Conservation (phyloP, 2,329 filamentous ascomycete genomes). For the Paecilomyces sp. region DNA sequence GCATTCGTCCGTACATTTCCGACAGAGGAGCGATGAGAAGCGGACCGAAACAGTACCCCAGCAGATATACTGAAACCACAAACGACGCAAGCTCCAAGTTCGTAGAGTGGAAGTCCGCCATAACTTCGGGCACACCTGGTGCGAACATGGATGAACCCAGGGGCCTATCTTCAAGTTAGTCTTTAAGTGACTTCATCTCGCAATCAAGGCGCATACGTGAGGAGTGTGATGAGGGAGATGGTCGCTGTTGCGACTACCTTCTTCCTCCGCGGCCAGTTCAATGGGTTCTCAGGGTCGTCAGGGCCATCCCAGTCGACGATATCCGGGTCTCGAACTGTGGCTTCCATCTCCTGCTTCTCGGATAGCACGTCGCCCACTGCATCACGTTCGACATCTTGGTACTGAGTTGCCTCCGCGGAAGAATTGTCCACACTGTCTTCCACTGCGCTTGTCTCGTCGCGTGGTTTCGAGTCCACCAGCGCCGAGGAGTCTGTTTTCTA, state of each 20-base stretch:
- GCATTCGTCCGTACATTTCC: constrained; percentile 58
- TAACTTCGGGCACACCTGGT: constrained; percentile 34
- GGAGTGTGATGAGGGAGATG: constrained; percentile 44
- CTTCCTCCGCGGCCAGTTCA: constrained; percentile 49
- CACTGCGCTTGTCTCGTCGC: neutral
- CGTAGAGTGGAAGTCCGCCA: constrained; percentile 39
- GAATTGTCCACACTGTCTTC: neutral
- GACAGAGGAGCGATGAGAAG: constrained; percentile 52
- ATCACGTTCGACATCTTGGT: constrained; percentile 4
- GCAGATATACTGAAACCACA: constrained; percentile 55
- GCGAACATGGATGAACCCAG: constrained; percentile 41
- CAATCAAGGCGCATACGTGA: constrained; percentile 20
- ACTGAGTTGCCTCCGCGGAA: neutral
- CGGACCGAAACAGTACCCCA: constrained; percentile 55
- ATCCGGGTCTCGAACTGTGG: constrained; percentile 33
- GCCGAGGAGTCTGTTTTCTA: neutral
- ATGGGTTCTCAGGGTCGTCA: constrained; percentile 51
- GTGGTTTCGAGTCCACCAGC: neutral
- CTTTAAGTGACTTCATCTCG: constrained; percentile 20
- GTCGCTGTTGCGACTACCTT: constrained; percentile 43
- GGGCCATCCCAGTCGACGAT: constrained; percentile 55
- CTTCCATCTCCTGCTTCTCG: neutral
- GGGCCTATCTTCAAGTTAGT: constrained; percentile 37
- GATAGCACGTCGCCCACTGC: neutral
- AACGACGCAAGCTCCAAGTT: constrained; percentile 43